These are phyloP conservation scores for Verruconis gallopava DNA, from an alignment of 2,329 filamentous ascomycete genomes.

Conservation along the genomic window DNA sequence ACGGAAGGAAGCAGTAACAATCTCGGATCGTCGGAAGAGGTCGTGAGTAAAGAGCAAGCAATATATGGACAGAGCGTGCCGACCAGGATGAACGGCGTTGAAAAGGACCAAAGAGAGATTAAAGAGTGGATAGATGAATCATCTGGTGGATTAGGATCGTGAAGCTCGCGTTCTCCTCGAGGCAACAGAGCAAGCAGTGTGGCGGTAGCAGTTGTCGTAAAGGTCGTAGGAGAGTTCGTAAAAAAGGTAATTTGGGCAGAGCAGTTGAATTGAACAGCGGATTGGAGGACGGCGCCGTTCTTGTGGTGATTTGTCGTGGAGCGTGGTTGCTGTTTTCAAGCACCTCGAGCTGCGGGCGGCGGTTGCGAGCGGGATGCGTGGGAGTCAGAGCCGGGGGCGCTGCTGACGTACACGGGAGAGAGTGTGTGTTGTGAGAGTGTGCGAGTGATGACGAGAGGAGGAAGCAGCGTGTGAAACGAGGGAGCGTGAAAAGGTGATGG, in stretches of 20 bases:
- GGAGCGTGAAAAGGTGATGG: not conserved
- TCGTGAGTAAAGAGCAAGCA: not conserved
- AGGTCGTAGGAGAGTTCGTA: not conserved
- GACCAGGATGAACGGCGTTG: not conserved
- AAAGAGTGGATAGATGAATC: conserved; percentile 1
- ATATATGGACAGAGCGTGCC: not conserved
- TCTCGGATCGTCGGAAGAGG: not conserved
- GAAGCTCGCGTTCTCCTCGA: not conserved
- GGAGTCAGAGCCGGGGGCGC: conserved; percentile 14
- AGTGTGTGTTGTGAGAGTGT: too few relatives aligned
- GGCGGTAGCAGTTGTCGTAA: not conserved
- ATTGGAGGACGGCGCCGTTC: conserved; percentile 14
- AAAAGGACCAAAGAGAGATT: not conserved
- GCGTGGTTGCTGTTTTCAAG: conserved; percentile 17
- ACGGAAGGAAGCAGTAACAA: not conserved
- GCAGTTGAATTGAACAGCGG: too few relatives aligned
- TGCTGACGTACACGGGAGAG: conserved; percentile 12
- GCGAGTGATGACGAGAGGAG: too few relatives aligned
- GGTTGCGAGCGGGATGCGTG: conserved; percentile 14
- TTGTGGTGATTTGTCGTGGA: conserved; percentile 13
- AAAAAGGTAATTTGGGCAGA: too few relatives aligned
- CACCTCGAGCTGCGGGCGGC: conserved; percentile 14
- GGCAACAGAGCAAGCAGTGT: not conserved
- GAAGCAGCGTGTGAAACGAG: not conserved
- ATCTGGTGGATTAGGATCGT: not conserved